Conservation (phyloP, 2,329 filamentous ascomycete species). For the Scortechinia acanthostroma region DNA sequence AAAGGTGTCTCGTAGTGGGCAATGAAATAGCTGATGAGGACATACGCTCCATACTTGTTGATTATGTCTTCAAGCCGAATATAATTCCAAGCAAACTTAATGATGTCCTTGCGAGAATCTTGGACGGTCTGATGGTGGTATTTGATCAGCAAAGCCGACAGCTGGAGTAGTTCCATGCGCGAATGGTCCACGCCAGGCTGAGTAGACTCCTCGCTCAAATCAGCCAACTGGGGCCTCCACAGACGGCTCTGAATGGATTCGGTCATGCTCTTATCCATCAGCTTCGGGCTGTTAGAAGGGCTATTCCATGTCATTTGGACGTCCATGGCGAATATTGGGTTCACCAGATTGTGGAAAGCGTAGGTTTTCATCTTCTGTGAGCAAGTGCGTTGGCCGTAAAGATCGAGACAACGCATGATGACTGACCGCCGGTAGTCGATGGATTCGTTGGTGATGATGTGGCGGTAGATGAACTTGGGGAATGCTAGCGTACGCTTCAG, state of each 20-base stretch:
- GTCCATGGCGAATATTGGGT: conserved; percentile 94
- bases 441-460: conserved; percentile 77
- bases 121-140: conserved; percentile 83
- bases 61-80: conserved; percentile 97
- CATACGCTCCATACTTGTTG: conserved; percentile 97
- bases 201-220: conserved; percentile 73
- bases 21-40: conserved; percentile 95
- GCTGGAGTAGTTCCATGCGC: conserved; percentile 87
- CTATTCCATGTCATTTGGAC: conserved; percentile 75
- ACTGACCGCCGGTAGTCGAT: conserved; percentile 79
- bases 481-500: conserved; percentile 72
- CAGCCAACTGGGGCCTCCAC: conserved; percentile 82
- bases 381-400: conserved; percentile 72
- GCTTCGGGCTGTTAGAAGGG: conserved; percentile 49
- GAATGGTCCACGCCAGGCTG: conserved; percentile 90
- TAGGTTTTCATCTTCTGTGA: conserved; percentile 91
- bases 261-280: conserved; percentile 82
- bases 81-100: conserved; percentile 98
- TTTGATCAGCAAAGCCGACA: conserved; percentile 91
- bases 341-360: conserved; percentile 82
- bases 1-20: conserved; percentile 90
- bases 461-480: conserved; percentile 74
- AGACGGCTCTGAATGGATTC: conserved; percentile 87
- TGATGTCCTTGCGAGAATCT: conserved; percentile 92
- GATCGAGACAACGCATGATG: conserved; percentile 77